A percentile compares a stretch with the other conserved stretches of the same genome.
These are phyloP conservation scores for Rostrohypoxylon terebratum DNA, from an alignment of 495 filamentous ascomycete genomes.

Conservation along the genomic window DNA sequence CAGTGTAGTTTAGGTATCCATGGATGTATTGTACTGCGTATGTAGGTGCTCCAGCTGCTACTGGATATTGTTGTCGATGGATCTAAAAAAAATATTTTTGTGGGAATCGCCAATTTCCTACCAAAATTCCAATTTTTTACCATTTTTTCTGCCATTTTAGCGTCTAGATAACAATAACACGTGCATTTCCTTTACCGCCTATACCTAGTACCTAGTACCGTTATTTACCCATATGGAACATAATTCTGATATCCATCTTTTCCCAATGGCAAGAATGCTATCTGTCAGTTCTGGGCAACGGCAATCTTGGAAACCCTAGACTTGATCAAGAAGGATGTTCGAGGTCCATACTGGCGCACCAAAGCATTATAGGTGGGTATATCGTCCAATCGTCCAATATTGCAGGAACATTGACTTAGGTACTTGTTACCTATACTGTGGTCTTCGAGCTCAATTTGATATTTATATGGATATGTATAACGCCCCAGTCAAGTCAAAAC, in stretches of 20 bases:
- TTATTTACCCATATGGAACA: constrained; percentile 21
- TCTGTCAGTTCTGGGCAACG: neutral
- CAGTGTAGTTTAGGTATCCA: neutral
- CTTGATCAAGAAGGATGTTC: neutral
- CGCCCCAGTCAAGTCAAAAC: too few species aligned
- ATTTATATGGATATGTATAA: too few species aligned
- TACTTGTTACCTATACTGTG: too few species aligned
- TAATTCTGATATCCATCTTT: neutral
- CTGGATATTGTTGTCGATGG: constrained; percentile 23
- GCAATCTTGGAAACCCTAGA: neutral
- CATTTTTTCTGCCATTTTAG: constrained; percentile 27
- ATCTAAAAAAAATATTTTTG: constrained; percentile 42
- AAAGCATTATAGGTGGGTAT: neutral
- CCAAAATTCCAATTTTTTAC: constrained; percentile 10
- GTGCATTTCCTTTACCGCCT: constrained; percentile 35
- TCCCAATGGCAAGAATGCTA: neutral
- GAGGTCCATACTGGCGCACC: neutral
- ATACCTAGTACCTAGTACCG: constrained; percentile 7
- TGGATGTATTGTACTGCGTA: too few species aligned
- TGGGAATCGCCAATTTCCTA: constrained; percentile 40
- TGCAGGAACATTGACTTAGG: neutral
- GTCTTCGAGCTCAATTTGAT: too few species aligned
- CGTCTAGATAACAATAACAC: constrained; percentile 30
- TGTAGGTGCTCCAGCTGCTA: too few species aligned
- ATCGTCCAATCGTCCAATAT: neutral